Conservation (phyloP, 148 eudicot genomes). For the Pharnaceum exiguum region DNA sequence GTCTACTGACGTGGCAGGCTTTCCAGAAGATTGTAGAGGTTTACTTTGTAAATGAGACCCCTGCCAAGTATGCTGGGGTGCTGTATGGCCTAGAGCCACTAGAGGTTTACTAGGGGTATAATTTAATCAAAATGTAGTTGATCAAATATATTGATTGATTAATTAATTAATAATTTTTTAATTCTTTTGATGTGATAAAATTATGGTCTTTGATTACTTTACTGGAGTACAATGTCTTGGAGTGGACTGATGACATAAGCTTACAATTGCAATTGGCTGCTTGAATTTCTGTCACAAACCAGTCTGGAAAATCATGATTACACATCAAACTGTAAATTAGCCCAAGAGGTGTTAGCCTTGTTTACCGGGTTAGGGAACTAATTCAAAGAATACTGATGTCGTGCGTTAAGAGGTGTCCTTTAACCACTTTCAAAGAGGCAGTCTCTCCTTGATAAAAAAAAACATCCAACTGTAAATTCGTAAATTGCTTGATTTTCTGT, state of each 20-base stretch:
- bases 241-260: background rate
- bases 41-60: conserved; percentile 35
- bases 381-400: no score
- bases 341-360: no score
- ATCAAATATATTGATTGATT: background rate
- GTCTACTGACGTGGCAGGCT: conserved; percentile 64
- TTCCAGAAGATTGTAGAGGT: conserved; percentile 52
- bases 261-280: background rate
- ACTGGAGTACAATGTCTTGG: background rate
- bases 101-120: conserved; percentile 25
- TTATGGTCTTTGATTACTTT: background rate
- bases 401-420: no score
- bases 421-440: no score
- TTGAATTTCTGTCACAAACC: no score
- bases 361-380: no score
- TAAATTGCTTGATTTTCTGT: no score
- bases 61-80: conserved; percentile 47
- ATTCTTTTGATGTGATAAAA: background rate
- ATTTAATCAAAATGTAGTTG: background rate
- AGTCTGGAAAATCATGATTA: no score
- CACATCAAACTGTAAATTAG: no score
- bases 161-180: background rate
- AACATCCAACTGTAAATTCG: no score
- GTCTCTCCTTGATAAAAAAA: no score
- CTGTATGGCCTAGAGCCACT: conserved; percentile 47